Conservation (phyloP, 2,329 filamentous ascomycete species). For the Aspergillus piperis region DNA sequence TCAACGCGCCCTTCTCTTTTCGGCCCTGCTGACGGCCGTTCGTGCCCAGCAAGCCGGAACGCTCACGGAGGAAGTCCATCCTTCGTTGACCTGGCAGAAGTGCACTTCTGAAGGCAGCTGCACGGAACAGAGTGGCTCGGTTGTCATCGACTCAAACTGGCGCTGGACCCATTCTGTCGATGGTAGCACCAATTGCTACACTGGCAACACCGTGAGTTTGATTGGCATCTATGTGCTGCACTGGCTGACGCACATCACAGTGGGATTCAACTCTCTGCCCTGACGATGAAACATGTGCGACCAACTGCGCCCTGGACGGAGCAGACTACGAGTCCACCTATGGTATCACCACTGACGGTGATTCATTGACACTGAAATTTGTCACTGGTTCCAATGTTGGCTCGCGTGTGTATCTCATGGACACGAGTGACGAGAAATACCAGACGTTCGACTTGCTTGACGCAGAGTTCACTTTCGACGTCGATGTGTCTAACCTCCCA, state of each 20-base stretch:
- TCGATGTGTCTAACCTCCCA: slow-evolving; percentile 66
- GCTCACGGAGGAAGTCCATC: slow-evolving; percentile 45
- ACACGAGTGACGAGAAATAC: slow-evolving; percentile 59
- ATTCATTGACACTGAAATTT: slow-evolving; percentile 52
- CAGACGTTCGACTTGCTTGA: slow-evolving; percentile 64
- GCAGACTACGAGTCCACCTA: slow-evolving; percentile 56
- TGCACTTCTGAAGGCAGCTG: slow-evolving; percentile 57
- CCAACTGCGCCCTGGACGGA: slow-evolving; percentile 59
- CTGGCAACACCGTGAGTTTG: slow-evolving; percentile 46
- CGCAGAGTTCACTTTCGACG: slow-evolving; percentile 71
- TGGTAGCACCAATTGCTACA: slow-evolving; percentile 58
- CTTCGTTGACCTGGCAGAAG: slow-evolving; percentile 54
- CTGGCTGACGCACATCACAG: slow-evolving; percentile 9
- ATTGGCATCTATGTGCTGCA: neutral
- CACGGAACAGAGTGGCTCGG: slow-evolving; percentile 52
- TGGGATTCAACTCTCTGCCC: slow-evolving; percentile 53
- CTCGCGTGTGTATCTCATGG: slow-evolving; percentile 65
- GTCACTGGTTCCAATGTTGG: slow-evolving; percentile 47
- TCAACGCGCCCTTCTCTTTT: slow-evolving; percentile 34
- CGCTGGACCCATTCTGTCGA: slow-evolving; percentile 55
- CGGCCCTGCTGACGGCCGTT: slow-evolving; percentile 27
- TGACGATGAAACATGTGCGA: slow-evolving; percentile 52
- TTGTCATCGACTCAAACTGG: slow-evolving; percentile 62
- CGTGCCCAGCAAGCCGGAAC: slow-evolving; percentile 38
- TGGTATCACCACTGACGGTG: slow-evolving; percentile 54